Evolutionary conservation across 495 filamentous ascomycete genomes (phyloP), one percentile per base, ranked within the genome.

Genomic region (Annulohypoxylon nitens): DNA sequence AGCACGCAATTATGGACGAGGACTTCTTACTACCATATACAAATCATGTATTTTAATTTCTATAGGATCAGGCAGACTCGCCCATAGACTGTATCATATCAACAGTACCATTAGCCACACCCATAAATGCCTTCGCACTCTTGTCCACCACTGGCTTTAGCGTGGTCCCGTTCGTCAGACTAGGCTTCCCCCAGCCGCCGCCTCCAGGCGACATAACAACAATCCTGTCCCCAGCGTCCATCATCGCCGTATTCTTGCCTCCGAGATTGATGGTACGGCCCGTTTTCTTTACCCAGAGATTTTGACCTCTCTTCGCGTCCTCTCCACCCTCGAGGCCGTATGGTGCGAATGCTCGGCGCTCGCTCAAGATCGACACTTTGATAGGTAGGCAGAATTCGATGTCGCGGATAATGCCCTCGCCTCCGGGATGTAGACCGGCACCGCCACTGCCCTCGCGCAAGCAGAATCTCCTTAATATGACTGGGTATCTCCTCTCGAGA

Each of bases 351-450:
- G 97, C 93, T 12, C 95, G 83, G 16, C 95, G 82, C 82, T 98
- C 95, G 59, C 89, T 93, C 43, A 98, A 78, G 67, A 98, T 97
- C 8, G 90, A 93, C 14, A 92, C 93, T 76, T 97, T 92, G 64
- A 98, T 89, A 0, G 93, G 91, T n/a, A 93, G 90, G 20, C 95
- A 85, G 82, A 97, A 97, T 83, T 99, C 96, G 61, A 98, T 97
- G 71, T 99, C 96, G 1, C 95, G 85, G 1, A 97, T 83, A 36
- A 99, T 94, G 47, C 95, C 95, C 57, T 97, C 91, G 2, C 95
- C 95, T 37, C 95, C 95, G 0, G 80, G 85, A 76, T 97, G 90
- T 78, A 88, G 84, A 0, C 95, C 95, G 45, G 73, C 75, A 0
- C 95, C 95, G n/a, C 90, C 91, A 10, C 87, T 90, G 0, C 88